phyloP scores from a whole-genome alignment of 768 basidiomycete genomes.

The Rubroboletus satanas region DNA sequence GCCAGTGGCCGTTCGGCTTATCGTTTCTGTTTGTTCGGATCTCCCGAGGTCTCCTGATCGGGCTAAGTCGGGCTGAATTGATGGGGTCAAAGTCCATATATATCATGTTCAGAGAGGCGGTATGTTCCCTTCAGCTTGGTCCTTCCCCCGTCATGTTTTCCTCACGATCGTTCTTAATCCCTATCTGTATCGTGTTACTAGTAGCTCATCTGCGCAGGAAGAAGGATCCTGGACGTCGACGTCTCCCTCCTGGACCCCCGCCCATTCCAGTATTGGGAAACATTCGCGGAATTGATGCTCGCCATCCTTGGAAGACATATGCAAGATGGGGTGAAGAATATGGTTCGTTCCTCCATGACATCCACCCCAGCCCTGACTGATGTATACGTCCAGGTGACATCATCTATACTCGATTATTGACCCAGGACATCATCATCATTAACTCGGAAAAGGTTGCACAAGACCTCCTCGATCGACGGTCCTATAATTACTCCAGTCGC shows the following conservation, averaged over 20 bases:
- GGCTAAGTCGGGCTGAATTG: neutral
- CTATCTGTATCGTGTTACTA: constrained; percentile 9
- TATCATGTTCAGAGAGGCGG: neutral
- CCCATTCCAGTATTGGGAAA: constrained; percentile 23
- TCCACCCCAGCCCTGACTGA: neutral
- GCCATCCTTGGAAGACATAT: constrained; percentile 23
- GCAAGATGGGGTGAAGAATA: constrained; percentile 18
- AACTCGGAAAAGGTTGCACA: constrained; percentile 26
- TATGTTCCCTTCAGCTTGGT: neutral
- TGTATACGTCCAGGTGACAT: constrained; percentile 13
- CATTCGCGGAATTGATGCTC: constrained; percentile 13
- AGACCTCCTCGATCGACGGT: constrained; percentile 22
- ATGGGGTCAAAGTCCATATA: neutral
- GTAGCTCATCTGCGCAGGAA: constrained; percentile 8
- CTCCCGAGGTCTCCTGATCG: no score
- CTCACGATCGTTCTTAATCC: neutral
- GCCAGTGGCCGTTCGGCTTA: no score
- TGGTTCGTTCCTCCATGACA: constrained; percentile 9
- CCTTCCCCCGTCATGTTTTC: constrained; percentile 1
- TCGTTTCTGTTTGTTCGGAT: no score
- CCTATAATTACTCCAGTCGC: constrained; percentile 24
- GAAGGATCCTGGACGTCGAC: constrained; percentile 2
- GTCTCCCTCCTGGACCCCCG: constrained; percentile 22
- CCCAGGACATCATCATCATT: constrained; percentile 23
- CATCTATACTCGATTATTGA: constrained; percentile 23